Evolutionary conservation across 1,284 basidiomycete species (phyloP), one percentile per base, ranked within the genome.

Genomic region (Irpex sp.): DNA sequence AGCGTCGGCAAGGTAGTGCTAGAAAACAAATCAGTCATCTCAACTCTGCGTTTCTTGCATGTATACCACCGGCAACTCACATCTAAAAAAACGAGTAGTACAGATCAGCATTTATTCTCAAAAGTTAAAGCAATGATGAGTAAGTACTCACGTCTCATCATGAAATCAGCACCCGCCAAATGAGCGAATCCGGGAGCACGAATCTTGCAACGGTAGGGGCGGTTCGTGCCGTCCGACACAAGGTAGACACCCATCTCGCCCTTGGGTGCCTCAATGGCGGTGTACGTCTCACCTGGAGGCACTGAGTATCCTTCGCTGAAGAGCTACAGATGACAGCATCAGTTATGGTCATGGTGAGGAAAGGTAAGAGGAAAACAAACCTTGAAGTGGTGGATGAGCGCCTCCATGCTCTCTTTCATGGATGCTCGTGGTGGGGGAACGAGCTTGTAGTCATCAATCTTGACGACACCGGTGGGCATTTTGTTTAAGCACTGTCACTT

Each of bases 391-490:
- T 98, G 96, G 71, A 98, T 98, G 67, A 98, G 84, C 11, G 92
- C 89, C 79, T 98, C 94, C 96, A 98, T 98, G 77, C 89, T 94
- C 82, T 99, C 97, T 81, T 99, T 99, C 97, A 99, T 99, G 58
- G 89, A 90, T 1, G 97, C 95, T 66, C 97, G 88, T 17, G 97
- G 95, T 49, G 97, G 97, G n/a, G 97, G 95, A 1, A 93, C 91
- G 66, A 98, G 89, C 80, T 98, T 99, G 82, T 98, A 92, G 80
- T 98, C 97, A 74, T 99, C 97, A 36, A 98, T 88, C 81, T 97
- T 98, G 81, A 95, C 79, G 55, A 88, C 94, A 56, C 97, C 97
- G 4, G 89, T 83, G 2, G 97, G 94, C 82, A 99, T 99, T 82
- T 98, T 98, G 84, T 98, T 98, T 69, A 98, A 78, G 74, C 94